Percentiles rank a stretch among this genome's conserved stretches.
phyloP scores from a whole-genome alignment of 768 basidiomycete genomes.

The Mrakia blollopis region DNA sequence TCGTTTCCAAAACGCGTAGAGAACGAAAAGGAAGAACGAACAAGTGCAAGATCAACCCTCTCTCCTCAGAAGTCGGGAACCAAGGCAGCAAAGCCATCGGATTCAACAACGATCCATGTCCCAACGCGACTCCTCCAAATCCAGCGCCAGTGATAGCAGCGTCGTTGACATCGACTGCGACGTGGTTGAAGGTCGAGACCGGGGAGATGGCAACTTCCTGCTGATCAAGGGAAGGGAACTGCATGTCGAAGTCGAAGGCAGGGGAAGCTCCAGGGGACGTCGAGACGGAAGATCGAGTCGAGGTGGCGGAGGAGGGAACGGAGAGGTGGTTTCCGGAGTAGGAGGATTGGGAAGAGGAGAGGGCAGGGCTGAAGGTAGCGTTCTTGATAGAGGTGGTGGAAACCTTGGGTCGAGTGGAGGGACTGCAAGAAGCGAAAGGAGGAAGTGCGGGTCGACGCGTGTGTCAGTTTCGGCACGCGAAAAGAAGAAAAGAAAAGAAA shows the following conservation, averaged over 20 bases:
- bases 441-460: not conserved
- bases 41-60: constrained; percentile 43
- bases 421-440: not conserved
- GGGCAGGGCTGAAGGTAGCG: not conserved
- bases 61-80: constrained; percentile 43
- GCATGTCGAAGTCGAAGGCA: not conserved
- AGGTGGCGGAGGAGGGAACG: not conserved
- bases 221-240: constrained; percentile 6
- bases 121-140: constrained; percentile 3
- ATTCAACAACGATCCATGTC: constrained; percentile 31
- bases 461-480: not conserved
- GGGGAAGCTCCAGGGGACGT: constrained; percentile 1
- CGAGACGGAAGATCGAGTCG: constrained; percentile 5
- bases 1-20: not conserved
- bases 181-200: not conserved
- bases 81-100: constrained; percentile 36
- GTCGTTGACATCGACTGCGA: not conserved
- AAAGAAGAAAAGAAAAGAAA: not conserved
- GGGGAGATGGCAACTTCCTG: not conserved
- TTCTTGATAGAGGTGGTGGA: not conserved
- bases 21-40: not conserved
- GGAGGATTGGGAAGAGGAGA: not conserved
- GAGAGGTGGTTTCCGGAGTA: constrained; percentile 6
- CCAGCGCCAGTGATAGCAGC: not conserved
- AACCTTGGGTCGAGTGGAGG: constrained; percentile 4